phyloP scores from a whole-genome alignment of 768 basidiomycete species.

The Nevesoporus exiguus region DNA sequence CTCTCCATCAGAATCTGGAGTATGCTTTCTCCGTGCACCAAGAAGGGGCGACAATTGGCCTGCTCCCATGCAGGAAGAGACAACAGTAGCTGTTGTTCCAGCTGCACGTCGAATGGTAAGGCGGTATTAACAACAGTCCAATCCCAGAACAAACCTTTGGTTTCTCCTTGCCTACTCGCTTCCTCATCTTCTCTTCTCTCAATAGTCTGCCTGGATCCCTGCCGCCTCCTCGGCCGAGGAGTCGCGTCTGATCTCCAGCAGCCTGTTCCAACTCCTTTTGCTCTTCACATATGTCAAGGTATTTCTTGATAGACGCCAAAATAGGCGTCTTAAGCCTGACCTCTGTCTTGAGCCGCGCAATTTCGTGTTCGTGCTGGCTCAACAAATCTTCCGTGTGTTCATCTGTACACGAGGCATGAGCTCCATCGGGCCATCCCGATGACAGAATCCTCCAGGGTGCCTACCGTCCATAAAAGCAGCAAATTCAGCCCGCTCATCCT shows the following conservation, averaged over 20 bases:
- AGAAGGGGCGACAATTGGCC: conserved; percentile 66
- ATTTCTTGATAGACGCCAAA: conserved; percentile 75
- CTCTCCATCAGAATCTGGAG: conserved; percentile 74
- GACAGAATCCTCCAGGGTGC: conserved; percentile 13
- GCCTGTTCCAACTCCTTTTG: conserved; percentile 83
- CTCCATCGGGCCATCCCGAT: background rate
- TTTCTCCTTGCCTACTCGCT: conserved; percentile 88
- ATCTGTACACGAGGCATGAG: conserved; percentile 41
- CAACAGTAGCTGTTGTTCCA: conserved; percentile 81
- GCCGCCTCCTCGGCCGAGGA: conserved; percentile 69
- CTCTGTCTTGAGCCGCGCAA: conserved; percentile 77
- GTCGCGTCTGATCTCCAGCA: conserved; percentile 75
- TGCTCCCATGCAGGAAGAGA: conserved; percentile 87
- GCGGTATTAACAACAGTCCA: background rate
- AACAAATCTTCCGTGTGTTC: conserved; percentile 89
- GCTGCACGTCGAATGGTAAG: conserved; percentile 50
- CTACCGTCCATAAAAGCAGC: conserved; percentile 79
- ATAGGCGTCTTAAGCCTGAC: conserved; percentile 73
- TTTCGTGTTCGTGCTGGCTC: conserved; percentile 81
- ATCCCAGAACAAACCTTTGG: conserved; percentile 58
- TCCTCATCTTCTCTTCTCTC: conserved; percentile 96
- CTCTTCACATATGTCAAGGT: conserved; percentile 87
- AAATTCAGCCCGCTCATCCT: conserved; percentile 79
- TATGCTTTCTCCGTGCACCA: conserved; percentile 81
- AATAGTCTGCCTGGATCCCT: conserved; percentile 83